These are phyloP conservation scores for Fusarium scirpi DNA, from an alignment of 2,329 filamentous ascomycete genomes.

Conservation along the genomic window DNA sequence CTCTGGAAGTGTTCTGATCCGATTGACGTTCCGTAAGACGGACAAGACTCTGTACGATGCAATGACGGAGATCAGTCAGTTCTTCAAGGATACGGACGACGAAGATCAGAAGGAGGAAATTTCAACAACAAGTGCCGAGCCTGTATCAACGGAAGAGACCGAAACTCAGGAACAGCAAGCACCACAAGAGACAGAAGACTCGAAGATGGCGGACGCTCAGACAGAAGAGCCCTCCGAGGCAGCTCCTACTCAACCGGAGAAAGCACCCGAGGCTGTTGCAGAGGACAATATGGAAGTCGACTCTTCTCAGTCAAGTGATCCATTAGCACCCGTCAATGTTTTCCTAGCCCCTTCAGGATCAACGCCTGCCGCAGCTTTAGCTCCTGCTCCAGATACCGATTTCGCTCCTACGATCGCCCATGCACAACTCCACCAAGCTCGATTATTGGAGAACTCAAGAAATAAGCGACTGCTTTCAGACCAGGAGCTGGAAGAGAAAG, in stretches of 20 bases:
- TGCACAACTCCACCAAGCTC: conserved; percentile 79
- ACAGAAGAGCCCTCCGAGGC: conserved; percentile 12
- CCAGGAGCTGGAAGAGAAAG: conserved; percentile 79
- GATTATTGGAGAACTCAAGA: conserved; percentile 69
- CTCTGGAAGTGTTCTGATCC: conserved; percentile 82
- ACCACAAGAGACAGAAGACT: conserved; percentile 32
- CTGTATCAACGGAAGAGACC: conserved; percentile 15
- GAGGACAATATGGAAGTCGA: conserved; percentile 42
- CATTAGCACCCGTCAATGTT: conserved; percentile 71
- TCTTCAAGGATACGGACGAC: conserved; percentile 70
- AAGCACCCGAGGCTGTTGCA: background rate
- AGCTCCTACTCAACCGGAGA: conserved; percentile 13
- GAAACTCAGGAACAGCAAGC: conserved; percentile 23
- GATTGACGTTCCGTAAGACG: conserved; percentile 80
- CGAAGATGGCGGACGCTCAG: conserved; percentile 41
- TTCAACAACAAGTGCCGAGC: conserved; percentile 8
- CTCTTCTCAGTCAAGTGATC: conserved; percentile 45
- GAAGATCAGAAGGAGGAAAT: conserved; percentile 29
- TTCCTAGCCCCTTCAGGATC: conserved; percentile 81
- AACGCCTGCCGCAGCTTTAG: conserved; percentile 80
- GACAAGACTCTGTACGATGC: conserved; percentile 85
- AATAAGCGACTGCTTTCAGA: conserved; percentile 87
- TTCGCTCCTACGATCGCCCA: conserved; percentile 82
- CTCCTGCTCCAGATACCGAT: conserved; percentile 76
- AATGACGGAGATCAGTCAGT: conserved; percentile 81